Evolutionary conservation across 208 protist genomes (phyloP).

Genomic region (Cochliopodium minus): DNA sequence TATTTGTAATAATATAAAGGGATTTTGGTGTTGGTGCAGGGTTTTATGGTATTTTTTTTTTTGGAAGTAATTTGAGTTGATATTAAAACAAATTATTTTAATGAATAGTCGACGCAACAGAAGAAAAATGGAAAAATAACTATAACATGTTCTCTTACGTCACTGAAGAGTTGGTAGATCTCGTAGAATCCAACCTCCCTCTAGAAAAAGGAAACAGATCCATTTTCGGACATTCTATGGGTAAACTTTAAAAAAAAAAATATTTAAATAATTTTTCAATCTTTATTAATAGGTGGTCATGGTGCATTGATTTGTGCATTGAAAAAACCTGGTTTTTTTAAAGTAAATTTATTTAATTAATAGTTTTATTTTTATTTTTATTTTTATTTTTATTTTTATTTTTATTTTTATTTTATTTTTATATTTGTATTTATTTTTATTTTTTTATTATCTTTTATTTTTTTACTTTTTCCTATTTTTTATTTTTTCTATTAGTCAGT

Average conservation of each 20-base stretch:
- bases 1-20: no score
- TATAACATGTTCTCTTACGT: constrained; percentile 52
- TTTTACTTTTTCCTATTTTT: neutral
- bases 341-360: neutral
- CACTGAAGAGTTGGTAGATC: constrained; percentile 30
- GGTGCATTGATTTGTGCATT: constrained; percentile 35
- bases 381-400: neutral
- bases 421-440: neutral
- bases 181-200: constrained; percentile 23
- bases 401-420: neutral
- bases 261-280: constrained; percentile 6
- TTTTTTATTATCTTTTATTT: neutral
- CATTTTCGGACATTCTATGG: constrained; percentile 24
- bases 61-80: neutral
- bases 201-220: constrained; percentile 8
- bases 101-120: constrained; percentile 35
- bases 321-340: neutral
- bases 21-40: constrained; percentile 39
- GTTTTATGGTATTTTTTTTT: neutral
- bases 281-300: constrained; percentile 42
- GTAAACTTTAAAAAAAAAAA: constrained; percentile 2
- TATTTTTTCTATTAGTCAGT: constrained; percentile 27
- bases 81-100: neutral
- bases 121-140: constrained; percentile 26
- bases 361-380: neutral